Evolutionary conservation across 1,139 yeast genomes (phyloP), one percentile per base, ranked within the genome.

Genomic region (Suhomyces ambrosiae): DNA sequence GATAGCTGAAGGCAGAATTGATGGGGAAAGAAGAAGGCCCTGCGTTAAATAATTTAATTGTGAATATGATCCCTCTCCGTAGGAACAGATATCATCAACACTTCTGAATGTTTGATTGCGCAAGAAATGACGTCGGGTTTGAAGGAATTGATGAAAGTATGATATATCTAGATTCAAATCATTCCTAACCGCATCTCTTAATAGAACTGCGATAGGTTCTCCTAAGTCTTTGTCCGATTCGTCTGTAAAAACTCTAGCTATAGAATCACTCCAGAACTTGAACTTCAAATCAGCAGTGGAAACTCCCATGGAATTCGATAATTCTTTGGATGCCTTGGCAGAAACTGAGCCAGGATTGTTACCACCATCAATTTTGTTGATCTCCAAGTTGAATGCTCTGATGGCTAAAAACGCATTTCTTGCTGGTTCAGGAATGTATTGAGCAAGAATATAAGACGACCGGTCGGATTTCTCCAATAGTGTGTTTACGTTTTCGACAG

Each of bases 11-110:
- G 86, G 84, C 1, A 87, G 76, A 5, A 82, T 68, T 3, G 64
- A 60, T 0, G 81, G 80, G 2, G 87, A 78, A 30, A 82, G 65
- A 19, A 85, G 55, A 12, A 80, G 60, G 8, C 82, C 83, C 49
- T 84, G 89, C 1, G 80, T 68, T 10, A 82, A 60, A 49, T 87
- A 87, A 49, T 82, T 82, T 49, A 85, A 63, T 54, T 86, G 94
- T 0, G 95, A 84, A 48, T 75, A 76, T 0, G 86, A 79, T 1
- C 94, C 94, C 56, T 87, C 95, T 2, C 95, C 95, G 52, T 78
- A 82, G 1, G 88, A 75, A 41, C 90, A 85, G 44, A 87, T 72
- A 27, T 77, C 80, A 34, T 81, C 80, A 1, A 74, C 55, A 9
- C 69, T 66, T 9, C 70, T 60, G 46, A 86, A 82, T n/a, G 50